These are phyloP conservation scores for Rhodotorula sp. DNA, from an alignment of 1,284 basidiomycete species.

Conservation along the genomic window DNA sequence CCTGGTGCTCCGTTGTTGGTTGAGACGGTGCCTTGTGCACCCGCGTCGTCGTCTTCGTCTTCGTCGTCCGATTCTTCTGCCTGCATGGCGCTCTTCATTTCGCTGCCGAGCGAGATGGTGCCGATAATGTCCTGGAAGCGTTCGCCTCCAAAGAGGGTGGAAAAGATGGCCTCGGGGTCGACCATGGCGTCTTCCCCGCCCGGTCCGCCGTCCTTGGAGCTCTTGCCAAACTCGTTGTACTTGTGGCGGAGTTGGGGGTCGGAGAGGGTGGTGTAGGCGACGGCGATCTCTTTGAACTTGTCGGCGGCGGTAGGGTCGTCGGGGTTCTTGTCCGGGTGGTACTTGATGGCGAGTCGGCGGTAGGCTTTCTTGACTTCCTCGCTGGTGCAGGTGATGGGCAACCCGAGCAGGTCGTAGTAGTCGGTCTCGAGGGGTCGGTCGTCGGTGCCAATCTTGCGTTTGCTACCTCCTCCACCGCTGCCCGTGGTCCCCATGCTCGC, in stretches of 20 bases:
- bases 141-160: constrained; percentile 71
- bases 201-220: constrained; percentile 34
- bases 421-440: constrained; percentile 82
- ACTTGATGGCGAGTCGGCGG: constrained; percentile 61
- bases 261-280: constrained; percentile 60
- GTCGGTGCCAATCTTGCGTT: constrained; percentile 59
- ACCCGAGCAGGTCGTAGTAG: constrained; percentile 75
- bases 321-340: constrained; percentile 72
- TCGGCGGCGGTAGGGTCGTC: constrained; percentile 86
- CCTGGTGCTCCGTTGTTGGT: constrained; percentile 7
- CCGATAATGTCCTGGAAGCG: constrained; percentile 53
- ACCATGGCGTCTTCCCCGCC: constrained; percentile 48
- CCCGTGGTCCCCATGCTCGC: constrained; percentile 30
- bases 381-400: constrained; percentile 68
- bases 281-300: constrained; percentile 54
- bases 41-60: constrained; percentile 15
- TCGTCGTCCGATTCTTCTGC: constrained; percentile 66
- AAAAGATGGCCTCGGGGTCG: constrained; percentile 85
- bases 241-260: constrained; percentile 62
- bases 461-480: constrained; percentile 1
- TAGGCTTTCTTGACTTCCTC: constrained; percentile 97
- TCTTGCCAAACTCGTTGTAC: constrained; percentile 43
- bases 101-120: constrained; percentile 69
- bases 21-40: not conserved
- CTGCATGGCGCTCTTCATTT: constrained; percentile 97